A percentile compares a stretch with the other conserved stretches of the same genome.
Conservation (phyloP, 2,329 filamentous ascomycete genomes). For the Microsporum audouinii region DNA sequence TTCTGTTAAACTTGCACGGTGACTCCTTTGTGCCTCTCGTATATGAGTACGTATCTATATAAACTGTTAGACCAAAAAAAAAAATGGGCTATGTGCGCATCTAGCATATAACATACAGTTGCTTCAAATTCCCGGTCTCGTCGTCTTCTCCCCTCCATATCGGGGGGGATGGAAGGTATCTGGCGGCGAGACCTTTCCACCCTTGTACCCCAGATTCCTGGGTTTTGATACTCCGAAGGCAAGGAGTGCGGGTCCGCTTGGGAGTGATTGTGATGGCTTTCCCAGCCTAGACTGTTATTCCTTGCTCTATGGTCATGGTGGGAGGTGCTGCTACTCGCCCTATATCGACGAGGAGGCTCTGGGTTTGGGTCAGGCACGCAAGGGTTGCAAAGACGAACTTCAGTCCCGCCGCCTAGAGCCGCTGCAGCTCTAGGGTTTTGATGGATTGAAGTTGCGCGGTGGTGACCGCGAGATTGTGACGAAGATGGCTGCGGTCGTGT, state of each 20-base stretch:
- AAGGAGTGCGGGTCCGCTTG: not conserved
- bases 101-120: slow-evolving; percentile 11
- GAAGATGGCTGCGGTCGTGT: not conserved
- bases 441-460: slow-evolving; percentile 6
- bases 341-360: slow-evolving; percentile 38
- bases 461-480: not conserved
- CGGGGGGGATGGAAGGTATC: slow-evolving; percentile 8
- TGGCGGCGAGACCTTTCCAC: slow-evolving; percentile 16
- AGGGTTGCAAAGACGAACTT: slow-evolving; percentile 60
- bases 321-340: not conserved
- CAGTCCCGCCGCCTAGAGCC: slow-evolving; percentile 52
- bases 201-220: not conserved
- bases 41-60: slow-evolving; percentile 11
- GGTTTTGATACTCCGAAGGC: not conserved
- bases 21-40: slow-evolving; percentile 5
- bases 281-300: not conserved
- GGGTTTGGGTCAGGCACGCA: slow-evolving; percentile 60
- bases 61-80: not conserved
- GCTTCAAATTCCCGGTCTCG: slow-evolving; percentile 10
- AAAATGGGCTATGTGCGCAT: not conserved
- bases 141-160: slow-evolving; percentile 13
- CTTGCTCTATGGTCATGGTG: not conserved
- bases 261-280: not conserved
- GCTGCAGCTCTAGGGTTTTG: slow-evolving; percentile 36
- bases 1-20: slow-evolving; percentile 5